Evolutionary conservation across 305 asterid genomes (phyloP).

Genomic region (Solanum chacoense): DNA sequence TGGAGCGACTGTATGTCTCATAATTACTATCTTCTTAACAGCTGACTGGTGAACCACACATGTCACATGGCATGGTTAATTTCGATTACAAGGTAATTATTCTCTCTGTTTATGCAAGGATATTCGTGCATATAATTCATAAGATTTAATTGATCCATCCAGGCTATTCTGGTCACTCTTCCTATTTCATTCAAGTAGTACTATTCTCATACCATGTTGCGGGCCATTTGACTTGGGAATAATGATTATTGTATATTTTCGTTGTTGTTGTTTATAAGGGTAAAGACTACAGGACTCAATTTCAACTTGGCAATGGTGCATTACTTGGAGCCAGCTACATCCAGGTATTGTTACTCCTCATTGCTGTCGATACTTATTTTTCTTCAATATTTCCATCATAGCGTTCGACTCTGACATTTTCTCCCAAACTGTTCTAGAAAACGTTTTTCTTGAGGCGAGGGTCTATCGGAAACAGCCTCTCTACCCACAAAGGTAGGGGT

Average conservation of each 20-base stretch:
- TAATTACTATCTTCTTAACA: conserved; percentile 18
- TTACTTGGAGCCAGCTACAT: conserved; percentile 21
- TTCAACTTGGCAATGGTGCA: conserved; percentile 21
- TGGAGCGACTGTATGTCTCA: conserved; percentile 1
- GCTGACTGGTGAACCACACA: conserved; percentile 85
- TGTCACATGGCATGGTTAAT: conserved; percentile 84
- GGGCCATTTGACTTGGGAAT: not conserved
- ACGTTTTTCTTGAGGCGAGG: not conserved
- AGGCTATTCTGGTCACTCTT: not conserved
- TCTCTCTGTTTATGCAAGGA: not conserved
- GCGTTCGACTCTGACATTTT: not conserved
- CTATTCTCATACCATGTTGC: not conserved
- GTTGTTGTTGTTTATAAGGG: conserved; percentile 20
- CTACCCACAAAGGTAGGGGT: not conserved
- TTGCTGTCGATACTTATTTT: not conserved
- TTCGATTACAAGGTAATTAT: conserved; percentile 82
- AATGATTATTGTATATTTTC: not conserved
- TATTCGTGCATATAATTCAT: not conserved
- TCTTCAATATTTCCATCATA: not conserved
- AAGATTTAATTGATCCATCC: not conserved
- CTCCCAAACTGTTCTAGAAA: not conserved
- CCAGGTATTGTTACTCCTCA: conserved; percentile 5
- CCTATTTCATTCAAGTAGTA: not conserved
- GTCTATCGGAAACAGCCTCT: not conserved
- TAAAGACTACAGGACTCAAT: conserved; percentile 14